phyloP scores from a whole-genome alignment of 192 early-diverging fungal genomes.

The Entomortierella parvispora region DNA sequence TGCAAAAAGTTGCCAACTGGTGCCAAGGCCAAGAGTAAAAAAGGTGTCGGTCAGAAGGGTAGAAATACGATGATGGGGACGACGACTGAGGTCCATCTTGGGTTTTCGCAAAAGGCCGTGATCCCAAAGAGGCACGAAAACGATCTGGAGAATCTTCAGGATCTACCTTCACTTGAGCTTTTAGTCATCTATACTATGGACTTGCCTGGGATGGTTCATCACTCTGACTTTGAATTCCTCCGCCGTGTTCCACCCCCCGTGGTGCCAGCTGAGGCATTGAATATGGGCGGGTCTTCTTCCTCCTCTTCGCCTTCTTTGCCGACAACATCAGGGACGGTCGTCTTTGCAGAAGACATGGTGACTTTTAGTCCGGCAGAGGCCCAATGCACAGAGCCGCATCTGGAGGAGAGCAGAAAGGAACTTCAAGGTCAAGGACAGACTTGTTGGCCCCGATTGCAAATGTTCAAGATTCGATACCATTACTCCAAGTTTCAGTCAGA shows the following conservation, averaged over 20 bases:
- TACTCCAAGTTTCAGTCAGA: too few relatives aligned
- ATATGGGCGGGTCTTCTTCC: too few relatives aligned
- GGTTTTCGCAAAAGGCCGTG: not conserved
- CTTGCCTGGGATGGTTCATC: not conserved
- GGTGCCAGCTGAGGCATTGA: not conserved
- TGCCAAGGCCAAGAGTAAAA: not conserved
- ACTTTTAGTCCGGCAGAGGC: too few relatives aligned
- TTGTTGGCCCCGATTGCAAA: too few relatives aligned
- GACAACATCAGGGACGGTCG: not conserved
- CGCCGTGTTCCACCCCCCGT: not conserved
- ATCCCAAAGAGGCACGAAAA: not conserved
- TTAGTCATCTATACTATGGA: not conserved
- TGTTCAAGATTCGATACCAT: too few relatives aligned
- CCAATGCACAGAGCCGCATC: too few relatives aligned
- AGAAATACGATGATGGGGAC: too few relatives aligned
- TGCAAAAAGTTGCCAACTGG: not conserved
- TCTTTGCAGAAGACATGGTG: too few relatives aligned
- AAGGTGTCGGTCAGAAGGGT: too few relatives aligned
- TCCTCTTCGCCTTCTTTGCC: not conserved
- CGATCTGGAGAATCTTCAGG: not conserved
- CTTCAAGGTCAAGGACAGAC: too few relatives aligned
- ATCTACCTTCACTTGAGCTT: not conserved
- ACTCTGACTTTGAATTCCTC: slow-evolving; percentile 7
- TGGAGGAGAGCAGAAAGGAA: too few relatives aligned
- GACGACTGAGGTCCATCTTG: too few relatives aligned